Evolutionary conservation across 148 eudicot species (phyloP).

Genomic region (Oxyria digyna): DNA sequence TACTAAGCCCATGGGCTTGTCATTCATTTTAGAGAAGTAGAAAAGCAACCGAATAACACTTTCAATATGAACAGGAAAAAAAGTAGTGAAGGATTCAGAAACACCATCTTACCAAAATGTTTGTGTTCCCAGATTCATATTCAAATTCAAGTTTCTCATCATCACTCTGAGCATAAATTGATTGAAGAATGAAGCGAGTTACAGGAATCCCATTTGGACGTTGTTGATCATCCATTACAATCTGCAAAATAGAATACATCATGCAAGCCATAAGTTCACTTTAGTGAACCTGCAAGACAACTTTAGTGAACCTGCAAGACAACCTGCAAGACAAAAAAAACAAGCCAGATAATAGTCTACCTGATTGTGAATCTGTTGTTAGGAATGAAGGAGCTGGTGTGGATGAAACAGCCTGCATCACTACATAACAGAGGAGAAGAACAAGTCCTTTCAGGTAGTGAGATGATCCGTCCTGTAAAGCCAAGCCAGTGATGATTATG

Average conservation of each 20-base stretch:
- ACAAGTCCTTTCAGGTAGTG: conserved; percentile 75
- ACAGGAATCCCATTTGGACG: conserved; percentile 96
- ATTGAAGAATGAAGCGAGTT: conserved; percentile 88
- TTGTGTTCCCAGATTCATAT: conserved; percentile 95
- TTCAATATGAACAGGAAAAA: background rate
- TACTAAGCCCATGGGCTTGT: background rate
- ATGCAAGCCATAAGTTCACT: too few species aligned
- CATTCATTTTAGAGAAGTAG: background rate
- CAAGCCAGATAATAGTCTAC: too few species aligned
- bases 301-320: too few species aligned
- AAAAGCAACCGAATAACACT: background rate
- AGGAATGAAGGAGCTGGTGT: too few species aligned
- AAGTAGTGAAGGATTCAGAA: background rate
- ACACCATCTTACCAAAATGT: conserved; percentile 62
- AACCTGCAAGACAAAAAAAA: too few species aligned
- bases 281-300: too few species aligned
- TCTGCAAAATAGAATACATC: conserved; percentile 31
- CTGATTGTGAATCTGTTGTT: too few species aligned
- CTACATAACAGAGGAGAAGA: conserved; percentile 57
- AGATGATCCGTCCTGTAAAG: conserved; percentile 78
- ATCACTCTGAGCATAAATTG: conserved; percentile 89
- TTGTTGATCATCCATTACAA: conserved; percentile 98
- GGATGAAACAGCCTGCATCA: conserved; percentile 55
- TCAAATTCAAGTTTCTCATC: conserved; percentile 96
- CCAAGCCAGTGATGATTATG: conserved; percentile 55